Evolutionary conservation across 345 rosid genomes (phyloP), one percentile per base, ranked within the genome.

Genomic region (Arabis hirsuta): DNA sequence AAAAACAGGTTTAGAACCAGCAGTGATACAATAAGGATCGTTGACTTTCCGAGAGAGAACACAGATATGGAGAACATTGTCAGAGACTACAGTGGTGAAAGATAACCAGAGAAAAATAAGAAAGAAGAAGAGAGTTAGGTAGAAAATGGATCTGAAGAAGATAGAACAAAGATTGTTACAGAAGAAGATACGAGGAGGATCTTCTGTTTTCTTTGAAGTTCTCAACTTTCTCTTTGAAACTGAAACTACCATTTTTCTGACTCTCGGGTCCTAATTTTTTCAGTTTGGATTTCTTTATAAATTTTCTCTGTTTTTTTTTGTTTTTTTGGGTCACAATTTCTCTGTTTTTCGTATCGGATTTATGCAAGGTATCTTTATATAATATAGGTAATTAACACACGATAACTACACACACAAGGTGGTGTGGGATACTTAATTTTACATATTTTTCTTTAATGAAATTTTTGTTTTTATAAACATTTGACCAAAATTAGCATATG

Each of bases 11-110:
- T 82, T 86, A 1, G 88, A 63, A 12, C 91, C 93, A 0, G 90
- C 90, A 4, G 88, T 87, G 72, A 89, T 78, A 73, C 96, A 89
- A 66, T 83, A 87, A 45, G 84, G 88, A 62, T 84, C 79, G 82
- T 60, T 85, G 78, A 86, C 86, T 73, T 87, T 87, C 46, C 90
- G 82, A 10, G 91, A 87, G 12, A 92, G 85, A 20, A 89, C 65
- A 47, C 93, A 89, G n/a, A 89, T 75, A 5, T 85, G 91, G 63
- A 86, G 78, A 41, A 85, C 58, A 20, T 86, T 82, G 55, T 88
- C 79, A 4, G 89, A 87, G 73, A 89, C 80, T 69, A 83, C 48
- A 13, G n/a, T 43, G 54, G 44, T 69, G 64, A 57, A 69, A 58
- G 87, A 83, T 19, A 88, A 82, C 85, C 90, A 91, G 0, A 86